phyloP scores from a whole-genome alignment of 768 basidiomycete genomes.

The Polyporus arcularius region DNA sequence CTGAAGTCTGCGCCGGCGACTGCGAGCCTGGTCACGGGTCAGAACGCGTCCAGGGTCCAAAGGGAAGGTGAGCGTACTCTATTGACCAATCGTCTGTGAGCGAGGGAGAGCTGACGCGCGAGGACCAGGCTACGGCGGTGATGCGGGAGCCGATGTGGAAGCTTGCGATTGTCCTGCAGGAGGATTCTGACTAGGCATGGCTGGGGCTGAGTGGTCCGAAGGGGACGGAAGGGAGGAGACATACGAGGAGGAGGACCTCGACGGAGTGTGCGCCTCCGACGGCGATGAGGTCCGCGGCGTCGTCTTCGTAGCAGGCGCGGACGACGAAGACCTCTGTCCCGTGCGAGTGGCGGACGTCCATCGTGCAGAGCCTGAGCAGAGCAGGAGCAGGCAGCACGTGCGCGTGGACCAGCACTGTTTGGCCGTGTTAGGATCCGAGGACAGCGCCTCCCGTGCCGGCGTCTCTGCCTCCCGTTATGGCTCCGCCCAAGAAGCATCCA shows the following conservation, averaged over 20 bases:
- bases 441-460: constrained; percentile 3
- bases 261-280: constrained; percentile 74
- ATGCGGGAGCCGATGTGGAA: constrained; percentile 73
- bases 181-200: constrained; percentile 39
- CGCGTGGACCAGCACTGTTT: constrained; percentile 27
- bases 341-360: constrained; percentile 65
- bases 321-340: constrained; percentile 62
- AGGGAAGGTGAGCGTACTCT: constrained; percentile 49
- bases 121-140: constrained; percentile 80
- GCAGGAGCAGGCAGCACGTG: constrained; percentile 12
- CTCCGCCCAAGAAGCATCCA: constrained; percentile 40
- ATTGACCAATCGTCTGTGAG: constrained; percentile 66
- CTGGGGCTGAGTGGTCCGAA: constrained; percentile 5
- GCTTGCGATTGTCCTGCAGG: constrained; percentile 57
- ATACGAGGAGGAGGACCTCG: constrained; percentile 65
- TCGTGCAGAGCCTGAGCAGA: constrained; percentile 25
- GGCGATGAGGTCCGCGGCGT: constrained; percentile 69
- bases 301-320: constrained; percentile 62
- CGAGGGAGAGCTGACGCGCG: constrained; percentile 66
- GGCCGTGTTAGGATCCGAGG: constrained; percentile 24
- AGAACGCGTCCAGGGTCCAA: not conserved
- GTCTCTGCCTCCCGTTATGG: not conserved
- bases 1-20: constrained; percentile 71
- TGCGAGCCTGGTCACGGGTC: constrained; percentile 50
- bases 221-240: constrained; percentile 27